These are phyloP conservation scores for Euryodendron excelsum DNA, from an alignment of 148 eudicot genomes.

Conservation along the genomic window DNA sequence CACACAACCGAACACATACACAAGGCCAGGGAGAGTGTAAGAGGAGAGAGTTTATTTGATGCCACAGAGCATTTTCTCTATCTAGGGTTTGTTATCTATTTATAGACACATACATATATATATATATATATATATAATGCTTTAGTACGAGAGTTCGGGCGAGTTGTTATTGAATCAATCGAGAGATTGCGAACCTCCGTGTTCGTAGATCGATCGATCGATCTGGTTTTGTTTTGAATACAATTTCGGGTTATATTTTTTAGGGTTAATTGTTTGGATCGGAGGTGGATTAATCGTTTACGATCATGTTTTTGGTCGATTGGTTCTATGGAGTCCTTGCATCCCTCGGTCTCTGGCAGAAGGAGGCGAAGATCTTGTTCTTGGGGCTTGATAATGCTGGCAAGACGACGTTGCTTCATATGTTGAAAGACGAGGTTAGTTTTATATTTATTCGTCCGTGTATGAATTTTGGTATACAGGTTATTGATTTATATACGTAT, in stretches of 20 bases:
- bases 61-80: constrained; percentile 20
- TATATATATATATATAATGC: not conserved
- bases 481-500: no score
- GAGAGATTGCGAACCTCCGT: constrained; percentile 23
- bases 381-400: constrained; percentile 54
- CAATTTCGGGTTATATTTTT: no score
- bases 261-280: not conserved
- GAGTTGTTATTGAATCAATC: constrained; percentile 15
- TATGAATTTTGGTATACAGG: not conserved
- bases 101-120: not conserved
- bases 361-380: constrained; percentile 48
- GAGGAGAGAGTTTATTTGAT: constrained; percentile 3
- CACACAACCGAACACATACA: not conserved
- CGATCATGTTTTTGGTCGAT: constrained; percentile 46
- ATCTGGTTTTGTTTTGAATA: not conserved
- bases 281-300: not conserved
- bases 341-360: constrained; percentile 43
- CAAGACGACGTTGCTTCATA: constrained; percentile 48
- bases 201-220: constrained; percentile 19
- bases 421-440: constrained; percentile 49
- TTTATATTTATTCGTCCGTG: not conserved
- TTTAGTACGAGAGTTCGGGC: not conserved
- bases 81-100: constrained; percentile 24
- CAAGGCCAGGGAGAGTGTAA: not conserved
- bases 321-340: constrained; percentile 56